Evolutionary conservation across 2,329 filamentous ascomycete species (phyloP), one percentile per base, ranked within the genome.

Genomic region (Claviceps arundinis): DNA sequence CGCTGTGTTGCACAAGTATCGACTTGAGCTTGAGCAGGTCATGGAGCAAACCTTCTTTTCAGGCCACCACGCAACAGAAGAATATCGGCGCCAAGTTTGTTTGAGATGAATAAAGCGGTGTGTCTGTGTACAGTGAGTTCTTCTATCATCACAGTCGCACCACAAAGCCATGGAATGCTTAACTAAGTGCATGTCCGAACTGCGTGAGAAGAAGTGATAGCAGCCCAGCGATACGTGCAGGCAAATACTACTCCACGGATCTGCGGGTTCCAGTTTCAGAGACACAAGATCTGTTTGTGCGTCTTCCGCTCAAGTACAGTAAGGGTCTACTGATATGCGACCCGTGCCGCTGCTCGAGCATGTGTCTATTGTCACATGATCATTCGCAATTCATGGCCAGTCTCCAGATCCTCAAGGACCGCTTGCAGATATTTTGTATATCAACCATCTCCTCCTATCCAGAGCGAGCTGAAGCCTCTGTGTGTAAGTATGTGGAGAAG

Each of bases 1-100:
- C 48, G 13, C 16, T 17, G 40, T 51, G 43, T 37, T 44, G 50
- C 50, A 52, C 52, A 51, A 44, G 45, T 24, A 47, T 48, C 9
- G 22, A 37, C 17, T 52, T 52, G 37, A 34, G 38, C 47, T 49
- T 30, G 37, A 40, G 8, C 9, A 11, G 30, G 30, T 4, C 30
- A 34, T 34, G 26, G 26, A 30, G 26, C 26, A 30, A 30, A 30
- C 26, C 8, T 30, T 30, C 26, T 30, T 30, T 30, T 8, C 26
- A 34, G 24, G 30, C 47, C 47, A 37, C 13, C 24, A 42, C 16
- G 47, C 22, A 14, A 44, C 34, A 11, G 19, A 22, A 42, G 34
- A 42, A 24, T 37, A 5, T 11, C 7, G 7, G 40, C 37, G 9
- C 48, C 9, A 22, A 43, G 16, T 24, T 43, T 38, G 41, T 19